Evolutionary conservation across 2,329 filamentous ascomycete genomes (phyloP), one percentile per base, ranked within the genome.

Genomic region (Alternaria metachromatica): DNA sequence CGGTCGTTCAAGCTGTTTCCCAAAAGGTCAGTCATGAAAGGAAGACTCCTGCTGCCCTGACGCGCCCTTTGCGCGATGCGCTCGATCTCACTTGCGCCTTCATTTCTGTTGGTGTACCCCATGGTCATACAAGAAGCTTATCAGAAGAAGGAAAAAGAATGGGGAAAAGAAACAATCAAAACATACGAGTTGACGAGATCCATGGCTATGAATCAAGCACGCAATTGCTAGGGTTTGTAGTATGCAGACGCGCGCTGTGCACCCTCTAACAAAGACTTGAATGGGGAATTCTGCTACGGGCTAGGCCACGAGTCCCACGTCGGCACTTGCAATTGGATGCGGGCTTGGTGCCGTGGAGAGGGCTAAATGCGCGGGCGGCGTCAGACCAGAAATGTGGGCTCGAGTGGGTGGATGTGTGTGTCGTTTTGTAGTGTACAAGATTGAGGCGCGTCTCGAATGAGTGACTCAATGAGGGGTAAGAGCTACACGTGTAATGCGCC

Each of bases 1-100:
- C 96, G 92, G 78, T 95, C 94, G 86, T 96, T 93, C 79, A 97
- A 87, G 84, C 94, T 97, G 70, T 76, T 71, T n/a, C 72, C 73
- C 60, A 78, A 59, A 20, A 73, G 61, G 78, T 81, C 76, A 80
- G 79, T 81, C 70, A 82, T 67, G 69, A 72, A 79, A 37, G 76
- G 80, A 50, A 80, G 66, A 72, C 73, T 75, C 49, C 78, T 72
- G 59, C 75, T 78, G 18, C 70, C 72, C 63, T 71, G 72, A 25
- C 76, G 76, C 62, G 72, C 67, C 55, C 76, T 67, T 46, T 67
- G 65, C 45, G 60, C 60, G 23, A 73, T 62, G 41, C 61, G 68
- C 43, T 73, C 67, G 49, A 69, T 73, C 28, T 66, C 71, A 58
- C 67, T 68, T 41, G 58, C 60, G 55, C 69, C 37, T 3, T 41